A percentile compares a stretch with the other conserved stretches of the same genome.
Evolutionary conservation across 805 yeast genomes (phyloP).

Genomic region (Torulaspora quercuum): DNA sequence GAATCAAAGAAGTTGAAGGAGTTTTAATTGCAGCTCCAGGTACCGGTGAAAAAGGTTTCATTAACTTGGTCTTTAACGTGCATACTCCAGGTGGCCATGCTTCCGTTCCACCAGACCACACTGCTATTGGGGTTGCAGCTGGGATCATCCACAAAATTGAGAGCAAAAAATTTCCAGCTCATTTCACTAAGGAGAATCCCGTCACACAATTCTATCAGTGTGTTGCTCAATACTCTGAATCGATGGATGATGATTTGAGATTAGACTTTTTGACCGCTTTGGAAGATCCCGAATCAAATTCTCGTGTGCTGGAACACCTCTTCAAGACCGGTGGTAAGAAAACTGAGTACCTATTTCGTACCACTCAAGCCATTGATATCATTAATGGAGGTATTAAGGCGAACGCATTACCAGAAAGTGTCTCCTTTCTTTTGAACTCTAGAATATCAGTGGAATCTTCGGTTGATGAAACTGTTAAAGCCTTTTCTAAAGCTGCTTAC

Average conservation of each 20-base stretch:
- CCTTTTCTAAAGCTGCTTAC: conserved; percentile 36
- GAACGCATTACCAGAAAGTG: conserved; percentile 65
- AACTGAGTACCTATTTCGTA: conserved; percentile 42
- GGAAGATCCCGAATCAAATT: conserved; percentile 16
- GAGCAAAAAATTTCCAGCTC: conserved; percentile 43
- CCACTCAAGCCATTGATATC: conserved; percentile 54
- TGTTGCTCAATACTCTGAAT: conserved; percentile 44
- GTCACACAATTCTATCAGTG: conserved; percentile 55
- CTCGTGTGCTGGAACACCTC: conserved; percentile 16
- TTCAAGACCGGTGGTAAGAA: conserved; percentile 20
- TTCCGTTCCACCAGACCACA: conserved; percentile 61
- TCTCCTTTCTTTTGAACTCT: conserved; percentile 50
- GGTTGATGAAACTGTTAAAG: conserved; percentile 39
- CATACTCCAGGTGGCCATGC: conserved; percentile 57
- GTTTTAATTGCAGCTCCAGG: conserved; percentile 48
- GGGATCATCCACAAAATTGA: conserved; percentile 56
- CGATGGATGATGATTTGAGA: conserved; percentile 13
- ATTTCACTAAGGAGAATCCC: conserved; percentile 55
- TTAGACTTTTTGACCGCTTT: conserved; percentile 17
- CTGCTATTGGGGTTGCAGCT: conserved; percentile 67
- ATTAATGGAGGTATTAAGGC: conserved; percentile 62
- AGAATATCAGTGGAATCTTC: conserved; percentile 52
- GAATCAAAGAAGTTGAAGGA: conserved; percentile 40
- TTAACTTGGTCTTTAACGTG: conserved; percentile 39
- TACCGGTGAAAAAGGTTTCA: conserved; percentile 55